Conservation (phyloP, 176 grass and related monocot species). For the Musa acuminata region DNA sequence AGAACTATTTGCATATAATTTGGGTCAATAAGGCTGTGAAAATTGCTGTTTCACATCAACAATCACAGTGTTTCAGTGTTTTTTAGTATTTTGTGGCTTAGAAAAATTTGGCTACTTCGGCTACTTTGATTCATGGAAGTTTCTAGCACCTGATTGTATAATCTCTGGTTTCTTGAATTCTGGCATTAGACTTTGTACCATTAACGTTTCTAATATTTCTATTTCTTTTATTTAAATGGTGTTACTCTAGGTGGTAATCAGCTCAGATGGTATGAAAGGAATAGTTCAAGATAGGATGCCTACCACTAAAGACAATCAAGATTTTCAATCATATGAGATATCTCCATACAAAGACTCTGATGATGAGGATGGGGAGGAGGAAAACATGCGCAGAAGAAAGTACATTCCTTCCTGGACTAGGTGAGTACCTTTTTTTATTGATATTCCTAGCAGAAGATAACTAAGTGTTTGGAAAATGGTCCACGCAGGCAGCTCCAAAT, state of each 20-base stretch:
- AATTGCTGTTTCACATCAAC: too few species aligned
- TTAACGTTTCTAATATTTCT: too few species aligned
- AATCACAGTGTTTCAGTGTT: too few species aligned
- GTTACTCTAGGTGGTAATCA: background rate
- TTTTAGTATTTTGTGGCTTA: too few species aligned
- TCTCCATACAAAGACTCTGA: constrained; percentile 56
- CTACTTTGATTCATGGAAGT: too few species aligned
- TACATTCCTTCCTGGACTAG: constrained; percentile 51
- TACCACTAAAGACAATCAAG: constrained; percentile 19
- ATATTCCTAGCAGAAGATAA: background rate
- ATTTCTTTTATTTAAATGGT: background rate
- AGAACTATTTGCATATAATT: too few species aligned
- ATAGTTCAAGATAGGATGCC: constrained; percentile 8
- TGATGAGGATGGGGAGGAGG: constrained; percentile 34
- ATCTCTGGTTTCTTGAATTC: background rate
- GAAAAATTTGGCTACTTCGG: too few species aligned
- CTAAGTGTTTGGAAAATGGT: background rate
- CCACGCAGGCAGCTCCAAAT: background rate
- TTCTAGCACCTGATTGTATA: background rate
- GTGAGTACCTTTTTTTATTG: constrained; percentile 25
- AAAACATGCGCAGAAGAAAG: constrained; percentile 37
- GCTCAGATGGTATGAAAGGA: background rate
- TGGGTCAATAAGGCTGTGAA: too few species aligned
- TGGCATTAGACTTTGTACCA: background rate
- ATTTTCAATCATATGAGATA: constrained; percentile 54